phyloP scores from a whole-genome alignment of 768 basidiomycete species.

The Terana coerulea region DNA sequence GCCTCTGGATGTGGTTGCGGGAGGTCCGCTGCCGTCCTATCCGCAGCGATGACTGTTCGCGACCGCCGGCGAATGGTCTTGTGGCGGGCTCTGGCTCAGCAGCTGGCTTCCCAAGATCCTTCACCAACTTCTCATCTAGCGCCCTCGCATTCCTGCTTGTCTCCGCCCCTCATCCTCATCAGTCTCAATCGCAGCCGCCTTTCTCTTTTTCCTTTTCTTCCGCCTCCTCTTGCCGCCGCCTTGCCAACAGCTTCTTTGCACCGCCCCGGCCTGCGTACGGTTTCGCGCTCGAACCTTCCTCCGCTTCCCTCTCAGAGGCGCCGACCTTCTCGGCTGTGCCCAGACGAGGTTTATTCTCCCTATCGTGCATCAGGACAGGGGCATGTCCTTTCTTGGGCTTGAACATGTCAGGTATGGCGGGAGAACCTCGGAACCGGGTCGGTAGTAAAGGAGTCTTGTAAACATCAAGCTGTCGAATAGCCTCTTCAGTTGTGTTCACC shows the following conservation, averaged over 20 bases:
- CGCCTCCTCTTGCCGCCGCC: conserved; percentile 54
- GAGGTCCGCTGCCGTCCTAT: conserved; percentile 18
- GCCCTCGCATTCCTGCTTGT: conserved; percentile 23
- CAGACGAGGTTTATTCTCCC: conserved; percentile 41
- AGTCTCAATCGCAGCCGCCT: conserved; percentile 26
- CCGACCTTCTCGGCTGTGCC: conserved; percentile 32
- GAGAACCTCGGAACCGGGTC: conserved; percentile 45
- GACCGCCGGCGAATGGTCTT: conserved; percentile 14
- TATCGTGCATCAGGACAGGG: conserved; percentile 58
- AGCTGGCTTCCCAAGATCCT: conserved; percentile 15
- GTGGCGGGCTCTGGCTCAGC: conserved; percentile 21
- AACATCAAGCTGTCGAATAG: conserved; percentile 67
- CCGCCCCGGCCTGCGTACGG: conserved; percentile 79
- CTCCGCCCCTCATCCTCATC: conserved; percentile 26
- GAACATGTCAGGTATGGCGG: conserved; percentile 59
- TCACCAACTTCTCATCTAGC: conserved; percentile 16
- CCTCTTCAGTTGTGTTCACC: conserved; percentile 56
- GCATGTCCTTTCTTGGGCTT: conserved; percentile 42
- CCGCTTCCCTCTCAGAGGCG: conserved; percentile 31
- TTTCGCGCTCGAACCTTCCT: conserved; percentile 45
- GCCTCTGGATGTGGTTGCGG: conserved; percentile 54
- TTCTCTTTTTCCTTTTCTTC: conserved; percentile 38
- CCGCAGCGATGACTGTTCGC: conserved; percentile 33
- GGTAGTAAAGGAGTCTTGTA: conserved; percentile 79
- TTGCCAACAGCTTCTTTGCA: conserved; percentile 71